Conservation (phyloP, 2,329 filamentous ascomycete species). For the Colletotrichum spinosum region DNA sequence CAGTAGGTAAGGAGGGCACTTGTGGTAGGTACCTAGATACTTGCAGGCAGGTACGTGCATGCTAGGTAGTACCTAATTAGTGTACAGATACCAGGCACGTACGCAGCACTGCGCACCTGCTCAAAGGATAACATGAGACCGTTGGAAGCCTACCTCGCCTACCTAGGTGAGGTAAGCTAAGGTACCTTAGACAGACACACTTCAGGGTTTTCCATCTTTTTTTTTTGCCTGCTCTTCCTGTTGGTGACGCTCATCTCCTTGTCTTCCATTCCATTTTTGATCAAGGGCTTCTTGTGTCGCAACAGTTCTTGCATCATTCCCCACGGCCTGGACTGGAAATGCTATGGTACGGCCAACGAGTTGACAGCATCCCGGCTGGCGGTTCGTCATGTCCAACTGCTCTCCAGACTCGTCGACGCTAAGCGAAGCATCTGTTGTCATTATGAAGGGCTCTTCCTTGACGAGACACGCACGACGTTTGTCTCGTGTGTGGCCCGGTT, state of each 20-base stretch:
- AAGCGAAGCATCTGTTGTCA: too few species aligned
- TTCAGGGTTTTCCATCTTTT: neutral
- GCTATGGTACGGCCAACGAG: neutral
- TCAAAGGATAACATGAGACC: too few species aligned
- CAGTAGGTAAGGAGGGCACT: too few species aligned
- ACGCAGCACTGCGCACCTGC: too few species aligned
- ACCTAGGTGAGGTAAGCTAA: too few species aligned
- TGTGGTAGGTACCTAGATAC: too few species aligned
- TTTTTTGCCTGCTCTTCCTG: neutral
- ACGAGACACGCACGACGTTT: constrained; percentile 20
- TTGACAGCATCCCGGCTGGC: neutral
- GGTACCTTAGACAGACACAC: too few species aligned
- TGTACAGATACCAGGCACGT: too few species aligned
- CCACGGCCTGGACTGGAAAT: neutral
- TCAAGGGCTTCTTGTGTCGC: constrained; percentile 20
- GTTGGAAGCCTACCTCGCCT: too few species aligned
- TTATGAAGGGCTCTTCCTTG: constrained; percentile 10
- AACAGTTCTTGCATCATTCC: constrained; percentile 22
- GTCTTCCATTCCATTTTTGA: constrained; percentile 8
- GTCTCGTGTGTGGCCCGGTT: constrained; percentile 12
- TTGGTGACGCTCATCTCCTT: neutral
- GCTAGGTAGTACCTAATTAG: too few species aligned
- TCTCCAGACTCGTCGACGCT: too few species aligned
- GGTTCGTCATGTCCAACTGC: neutral
- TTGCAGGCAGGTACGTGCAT: too few species aligned